Percentiles rank a stretch among this genome's conserved stretches.
phyloP scores from a whole-genome alignment of 2,329 filamentous ascomycete genomes.

The Neopestalotiopsis rosae region DNA sequence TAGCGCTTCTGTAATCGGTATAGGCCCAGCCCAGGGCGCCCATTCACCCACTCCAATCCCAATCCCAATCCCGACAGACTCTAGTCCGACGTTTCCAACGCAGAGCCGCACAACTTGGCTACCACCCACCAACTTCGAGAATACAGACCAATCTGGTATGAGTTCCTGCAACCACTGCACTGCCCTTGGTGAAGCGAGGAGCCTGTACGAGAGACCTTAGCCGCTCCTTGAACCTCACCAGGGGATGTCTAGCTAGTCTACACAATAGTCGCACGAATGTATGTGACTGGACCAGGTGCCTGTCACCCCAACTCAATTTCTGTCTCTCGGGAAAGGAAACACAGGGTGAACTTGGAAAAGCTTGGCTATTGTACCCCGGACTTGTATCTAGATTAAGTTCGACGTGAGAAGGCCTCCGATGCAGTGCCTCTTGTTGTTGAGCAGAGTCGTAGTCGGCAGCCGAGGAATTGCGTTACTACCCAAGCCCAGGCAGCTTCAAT shows the following conservation, averaged over 20 bases:
- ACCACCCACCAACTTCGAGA: neutral
- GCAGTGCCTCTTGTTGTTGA: neutral
- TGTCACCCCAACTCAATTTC: conserved; percentile 1
- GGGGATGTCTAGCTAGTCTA: neutral
- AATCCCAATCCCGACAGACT: neutral
- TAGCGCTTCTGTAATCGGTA: neutral
- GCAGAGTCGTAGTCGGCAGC: neutral
- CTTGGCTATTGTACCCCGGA: conserved; percentile 11
- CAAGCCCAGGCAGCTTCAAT: neutral
- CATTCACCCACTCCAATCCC: no score
- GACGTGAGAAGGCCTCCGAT: neutral
- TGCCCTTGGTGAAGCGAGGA: neutral
- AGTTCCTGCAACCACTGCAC: neutral
- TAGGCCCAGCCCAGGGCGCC: neutral
- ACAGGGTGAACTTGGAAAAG: conserved; percentile 1
- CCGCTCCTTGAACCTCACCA: neutral
- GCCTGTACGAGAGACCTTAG: neutral
- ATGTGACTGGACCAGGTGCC: neutral
- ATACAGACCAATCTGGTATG: conserved; percentile 1
- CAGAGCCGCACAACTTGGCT: neutral
- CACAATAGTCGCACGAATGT: neutral
- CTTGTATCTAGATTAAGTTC: neutral
- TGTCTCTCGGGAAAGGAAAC: neutral
- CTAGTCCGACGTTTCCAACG: neutral
- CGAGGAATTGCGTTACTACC: neutral